Evolutionary conservation across 2,329 filamentous ascomycete species (phyloP).

Genomic region (Lachnellula arida): DNA sequence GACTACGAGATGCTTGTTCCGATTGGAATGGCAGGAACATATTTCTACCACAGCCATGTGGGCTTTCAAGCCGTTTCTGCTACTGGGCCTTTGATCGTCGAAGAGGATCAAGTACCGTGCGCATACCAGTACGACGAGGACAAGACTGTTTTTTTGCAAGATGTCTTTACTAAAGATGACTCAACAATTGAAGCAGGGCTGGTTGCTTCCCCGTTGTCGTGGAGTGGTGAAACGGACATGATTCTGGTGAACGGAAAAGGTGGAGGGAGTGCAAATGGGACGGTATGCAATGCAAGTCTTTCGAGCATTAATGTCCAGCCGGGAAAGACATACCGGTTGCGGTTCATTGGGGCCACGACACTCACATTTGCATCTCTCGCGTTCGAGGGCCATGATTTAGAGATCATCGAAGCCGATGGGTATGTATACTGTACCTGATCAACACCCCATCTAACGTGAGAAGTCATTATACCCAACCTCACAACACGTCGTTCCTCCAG

Average conservation of each 20-base stretch:
- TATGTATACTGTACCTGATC: constrained; percentile 31
- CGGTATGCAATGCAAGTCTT: constrained; percentile 32
- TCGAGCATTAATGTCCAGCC: constrained; percentile 55
- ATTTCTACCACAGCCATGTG: constrained; percentile 54
- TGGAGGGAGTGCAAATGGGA: constrained; percentile 38
- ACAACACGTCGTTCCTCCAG: constrained; percentile 40
- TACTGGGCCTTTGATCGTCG: constrained; percentile 45
- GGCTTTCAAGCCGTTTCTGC: constrained; percentile 47
- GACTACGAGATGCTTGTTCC: constrained; percentile 49
- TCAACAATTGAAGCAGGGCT: constrained; percentile 47
- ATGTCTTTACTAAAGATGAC: constrained; percentile 54
- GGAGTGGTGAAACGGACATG: constrained; percentile 54
- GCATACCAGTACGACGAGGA: constrained; percentile 62
- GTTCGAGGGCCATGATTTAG: constrained; percentile 54
- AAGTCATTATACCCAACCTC: constrained; percentile 37
- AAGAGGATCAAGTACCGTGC: constrained; percentile 21
- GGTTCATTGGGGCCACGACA: constrained; percentile 53
- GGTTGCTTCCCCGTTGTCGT: constrained; percentile 44
- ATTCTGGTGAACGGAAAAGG: constrained; percentile 54
- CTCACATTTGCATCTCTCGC: constrained; percentile 50
- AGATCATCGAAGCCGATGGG: constrained; percentile 57
- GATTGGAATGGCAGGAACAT: constrained; percentile 44
- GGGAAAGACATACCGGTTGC: constrained; percentile 55
- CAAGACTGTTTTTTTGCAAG: constrained; percentile 48
- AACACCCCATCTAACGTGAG: constrained; percentile 18